These are phyloP conservation scores for Beauveria brongniartii DNA, from an alignment of 2,329 filamentous ascomycete genomes.

Conservation along the genomic window DNA sequence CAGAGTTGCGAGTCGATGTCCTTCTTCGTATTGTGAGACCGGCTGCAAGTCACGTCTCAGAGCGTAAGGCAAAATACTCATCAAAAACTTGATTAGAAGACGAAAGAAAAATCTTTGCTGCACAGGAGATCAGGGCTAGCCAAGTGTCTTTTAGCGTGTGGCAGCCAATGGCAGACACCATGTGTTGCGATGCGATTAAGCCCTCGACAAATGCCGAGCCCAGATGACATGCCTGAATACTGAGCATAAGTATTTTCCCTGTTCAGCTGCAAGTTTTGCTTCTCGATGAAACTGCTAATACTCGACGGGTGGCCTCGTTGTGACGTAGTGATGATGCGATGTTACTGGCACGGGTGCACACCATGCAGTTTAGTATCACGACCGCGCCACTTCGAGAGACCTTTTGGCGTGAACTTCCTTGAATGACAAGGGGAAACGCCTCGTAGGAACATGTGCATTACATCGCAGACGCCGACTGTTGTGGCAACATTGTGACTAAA, in stretches of 20 bases:
- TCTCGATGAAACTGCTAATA: not conserved
- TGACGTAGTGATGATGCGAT: not conserved
- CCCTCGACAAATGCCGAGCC: not conserved
- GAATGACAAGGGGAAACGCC: not conserved
- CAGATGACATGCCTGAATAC: not conserved
- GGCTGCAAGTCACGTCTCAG: not conserved
- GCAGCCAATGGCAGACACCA: not conserved
- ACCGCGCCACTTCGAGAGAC: not conserved
- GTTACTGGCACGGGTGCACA: not conserved
- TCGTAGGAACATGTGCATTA: not conserved
- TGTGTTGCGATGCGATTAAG: not conserved
- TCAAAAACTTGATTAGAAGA: not conserved
- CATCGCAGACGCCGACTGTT: not conserved
- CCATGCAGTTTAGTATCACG: not conserved
- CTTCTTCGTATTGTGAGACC: not conserved
- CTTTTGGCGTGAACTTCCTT: not conserved
- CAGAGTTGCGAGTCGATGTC: not conserved
- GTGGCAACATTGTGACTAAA: not conserved
- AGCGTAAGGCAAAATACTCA: not conserved
- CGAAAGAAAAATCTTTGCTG: not conserved
- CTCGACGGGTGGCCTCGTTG: not conserved
- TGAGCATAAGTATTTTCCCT: not conserved
- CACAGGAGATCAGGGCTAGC: not conserved
- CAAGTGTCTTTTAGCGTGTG: not conserved
- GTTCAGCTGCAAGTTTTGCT: too few species aligned